Evolutionary conservation across 768 basidiomycete species (phyloP).

Genomic region (Mycena latifolia): DNA sequence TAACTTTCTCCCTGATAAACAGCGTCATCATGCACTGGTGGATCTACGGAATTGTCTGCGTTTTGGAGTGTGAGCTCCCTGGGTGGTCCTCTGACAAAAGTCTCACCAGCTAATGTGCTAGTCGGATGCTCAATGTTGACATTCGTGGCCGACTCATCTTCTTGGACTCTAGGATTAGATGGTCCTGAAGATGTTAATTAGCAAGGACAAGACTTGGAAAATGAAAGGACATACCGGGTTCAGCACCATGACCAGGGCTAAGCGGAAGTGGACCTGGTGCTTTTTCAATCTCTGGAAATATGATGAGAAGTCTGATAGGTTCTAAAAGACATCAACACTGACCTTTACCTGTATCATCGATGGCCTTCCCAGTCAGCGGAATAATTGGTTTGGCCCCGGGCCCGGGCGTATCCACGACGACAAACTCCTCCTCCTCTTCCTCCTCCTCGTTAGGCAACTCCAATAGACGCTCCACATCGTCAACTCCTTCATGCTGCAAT

Average conservation of each 20-base stretch:
- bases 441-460: constrained; percentile 30
- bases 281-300: constrained; percentile 18
- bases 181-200: background rate
- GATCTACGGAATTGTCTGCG: constrained; percentile 34
- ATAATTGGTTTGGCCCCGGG: constrained; percentile 20
- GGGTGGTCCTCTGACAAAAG: background rate
- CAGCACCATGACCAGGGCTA: background rate
- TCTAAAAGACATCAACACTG: background rate
- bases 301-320: background rate
- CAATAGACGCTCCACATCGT: constrained; percentile 20
- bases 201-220: background rate
- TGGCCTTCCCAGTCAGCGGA: constrained; percentile 25
- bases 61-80: background rate
- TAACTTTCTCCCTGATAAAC: constrained; percentile 43
- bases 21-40: constrained; percentile 27
- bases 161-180: constrained; percentile 5
- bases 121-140: constrained; percentile 33
- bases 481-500: constrained; percentile 22
- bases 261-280: background rate
- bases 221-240: constrained; percentile 15
- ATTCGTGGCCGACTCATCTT: constrained; percentile 46
- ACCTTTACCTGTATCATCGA: constrained; percentile 33
- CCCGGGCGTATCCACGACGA: constrained; percentile 25
- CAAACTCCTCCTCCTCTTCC: constrained; percentile 23
- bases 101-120: constrained; percentile 4